Conservation (phyloP, 164 flowering plant species). For the Dillenia turbinata region DNA sequence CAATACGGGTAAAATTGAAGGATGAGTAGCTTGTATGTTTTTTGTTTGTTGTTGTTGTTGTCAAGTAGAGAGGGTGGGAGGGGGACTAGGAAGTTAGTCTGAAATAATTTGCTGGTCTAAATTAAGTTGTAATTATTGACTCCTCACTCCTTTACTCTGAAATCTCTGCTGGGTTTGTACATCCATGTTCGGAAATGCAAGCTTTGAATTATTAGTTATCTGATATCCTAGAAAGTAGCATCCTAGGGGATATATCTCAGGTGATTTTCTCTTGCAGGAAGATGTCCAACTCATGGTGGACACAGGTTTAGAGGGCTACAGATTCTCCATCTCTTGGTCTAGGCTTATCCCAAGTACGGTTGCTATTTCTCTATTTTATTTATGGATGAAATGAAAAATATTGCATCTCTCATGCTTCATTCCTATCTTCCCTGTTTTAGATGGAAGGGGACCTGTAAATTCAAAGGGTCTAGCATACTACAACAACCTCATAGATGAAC, state of each 20-base stretch:
- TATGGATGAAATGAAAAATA: too few species aligned
- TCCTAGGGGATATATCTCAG: background rate
- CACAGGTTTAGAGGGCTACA: constrained; percentile 51
- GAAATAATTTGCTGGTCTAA: too few species aligned
- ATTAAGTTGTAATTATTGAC: background rate
- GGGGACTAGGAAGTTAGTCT: too few species aligned
- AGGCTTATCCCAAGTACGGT: constrained; percentile 51
- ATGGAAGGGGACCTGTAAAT: constrained; percentile 71
- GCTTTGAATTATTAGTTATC: background rate
- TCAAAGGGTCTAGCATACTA: constrained; percentile 67
- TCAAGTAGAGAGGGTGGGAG: too few species aligned
- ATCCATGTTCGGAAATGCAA: background rate
- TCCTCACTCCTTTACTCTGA: background rate
- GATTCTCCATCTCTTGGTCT: constrained; percentile 64
- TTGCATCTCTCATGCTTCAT: too few species aligned
- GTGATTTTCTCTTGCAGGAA: constrained; percentile 31
- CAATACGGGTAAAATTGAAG: too few species aligned
- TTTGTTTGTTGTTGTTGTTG: too few species aligned
- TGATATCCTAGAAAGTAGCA: background rate
- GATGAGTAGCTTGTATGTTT: too few species aligned
- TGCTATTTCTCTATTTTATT: too few species aligned
- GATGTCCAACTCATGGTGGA: constrained; percentile 54
- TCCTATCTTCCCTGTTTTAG: constrained; percentile 19
- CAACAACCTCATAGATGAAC: constrained; percentile 65
- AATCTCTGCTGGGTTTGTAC: too few species aligned